phyloP scores from a whole-genome alignment of 805 yeast genomes.

The Blastobotrys mokoenaii region DNA sequence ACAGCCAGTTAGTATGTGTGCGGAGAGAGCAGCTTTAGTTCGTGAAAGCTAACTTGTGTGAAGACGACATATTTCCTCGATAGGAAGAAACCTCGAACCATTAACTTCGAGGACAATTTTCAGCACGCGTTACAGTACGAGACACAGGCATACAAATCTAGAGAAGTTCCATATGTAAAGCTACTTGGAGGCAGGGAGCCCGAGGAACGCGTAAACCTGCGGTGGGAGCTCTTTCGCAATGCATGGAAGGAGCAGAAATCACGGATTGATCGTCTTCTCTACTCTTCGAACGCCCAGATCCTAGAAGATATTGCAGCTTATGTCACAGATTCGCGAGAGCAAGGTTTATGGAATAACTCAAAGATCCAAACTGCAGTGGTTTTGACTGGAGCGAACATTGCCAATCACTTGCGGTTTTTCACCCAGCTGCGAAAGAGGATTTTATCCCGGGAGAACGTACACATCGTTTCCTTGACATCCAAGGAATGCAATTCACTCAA shows the following conservation, averaged over 20 bases:
- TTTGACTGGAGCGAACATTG: conserved; percentile 28
- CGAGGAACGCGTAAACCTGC: conserved; percentile 26
- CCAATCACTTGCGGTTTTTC: conserved; percentile 27
- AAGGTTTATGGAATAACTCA: conserved; percentile 10
- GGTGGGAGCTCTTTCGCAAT: conserved; percentile 37
- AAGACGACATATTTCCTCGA: conserved; percentile 3
- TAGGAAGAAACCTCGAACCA: not conserved
- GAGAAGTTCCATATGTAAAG: conserved; percentile 33
- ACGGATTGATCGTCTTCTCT: conserved; percentile 25
- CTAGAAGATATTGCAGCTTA: conserved; percentile 13
- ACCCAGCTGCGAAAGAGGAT: conserved; percentile 12
- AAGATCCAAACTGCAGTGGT: conserved; percentile 23
- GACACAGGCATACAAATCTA: not conserved
- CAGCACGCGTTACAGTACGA: not conserved
- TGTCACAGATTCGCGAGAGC: conserved; percentile 2
- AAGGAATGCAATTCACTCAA: conserved; percentile 30
- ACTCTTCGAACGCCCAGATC: conserved; percentile 16
- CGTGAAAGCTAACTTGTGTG: no score
- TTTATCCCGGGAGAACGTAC: conserved; percentile 1
- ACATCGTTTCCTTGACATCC: conserved; percentile 25
- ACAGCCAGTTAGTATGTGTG: conserved; percentile 13
- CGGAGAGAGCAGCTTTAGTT: no score
- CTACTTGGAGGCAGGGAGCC: conserved; percentile 40
- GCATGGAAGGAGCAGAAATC: conserved; percentile 32
- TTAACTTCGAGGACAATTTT: not conserved